These are phyloP conservation scores for Penicillium riverlandense DNA, from an alignment of 495 filamentous ascomycete genomes.

Conservation along the genomic window DNA sequence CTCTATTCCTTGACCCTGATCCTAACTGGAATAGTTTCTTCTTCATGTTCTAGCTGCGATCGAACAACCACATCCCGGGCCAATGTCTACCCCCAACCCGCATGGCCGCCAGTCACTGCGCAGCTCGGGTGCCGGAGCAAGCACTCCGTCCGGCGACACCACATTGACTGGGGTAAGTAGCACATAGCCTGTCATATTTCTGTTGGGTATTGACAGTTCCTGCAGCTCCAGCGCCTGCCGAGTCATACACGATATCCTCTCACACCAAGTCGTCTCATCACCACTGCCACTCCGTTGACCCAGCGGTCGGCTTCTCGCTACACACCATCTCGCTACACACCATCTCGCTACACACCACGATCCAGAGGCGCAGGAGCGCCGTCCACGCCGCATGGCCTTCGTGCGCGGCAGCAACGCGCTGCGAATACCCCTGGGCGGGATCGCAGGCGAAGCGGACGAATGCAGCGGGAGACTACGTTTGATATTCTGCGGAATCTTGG, in stretches of 20 bases:
- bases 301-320: conserved; percentile 30
- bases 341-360: conserved; percentile 26
- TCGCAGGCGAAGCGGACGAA: conserved; percentile 56
- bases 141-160: conserved; percentile 25
- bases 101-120: conserved; percentile 27
- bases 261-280: conserved; percentile 33
- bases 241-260: conserved; percentile 26
- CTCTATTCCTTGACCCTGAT: conserved; percentile 19
- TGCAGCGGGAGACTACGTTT: conserved; percentile 70
- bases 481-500: conserved; percentile 63
- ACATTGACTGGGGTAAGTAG: conserved; percentile 25
- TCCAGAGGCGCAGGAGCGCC: conserved; percentile 33
- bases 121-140: conserved; percentile 12
- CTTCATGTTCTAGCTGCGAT: not conserved
- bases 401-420: conserved; percentile 65
- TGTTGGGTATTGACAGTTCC: not conserved
- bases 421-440: conserved; percentile 67
- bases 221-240: conserved; percentile 33
- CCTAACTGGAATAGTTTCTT: conserved; percentile 1
- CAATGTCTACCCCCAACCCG: conserved; percentile 34
- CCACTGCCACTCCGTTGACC: conserved; percentile 23
- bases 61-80: not conserved
- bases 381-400: conserved; percentile 66
- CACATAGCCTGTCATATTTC: not conserved
- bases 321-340: conserved; percentile 28